phyloP scores from a whole-genome alignment of 192 early-diverging fungal genomes.

The Mortierella hygrophila region DNA sequence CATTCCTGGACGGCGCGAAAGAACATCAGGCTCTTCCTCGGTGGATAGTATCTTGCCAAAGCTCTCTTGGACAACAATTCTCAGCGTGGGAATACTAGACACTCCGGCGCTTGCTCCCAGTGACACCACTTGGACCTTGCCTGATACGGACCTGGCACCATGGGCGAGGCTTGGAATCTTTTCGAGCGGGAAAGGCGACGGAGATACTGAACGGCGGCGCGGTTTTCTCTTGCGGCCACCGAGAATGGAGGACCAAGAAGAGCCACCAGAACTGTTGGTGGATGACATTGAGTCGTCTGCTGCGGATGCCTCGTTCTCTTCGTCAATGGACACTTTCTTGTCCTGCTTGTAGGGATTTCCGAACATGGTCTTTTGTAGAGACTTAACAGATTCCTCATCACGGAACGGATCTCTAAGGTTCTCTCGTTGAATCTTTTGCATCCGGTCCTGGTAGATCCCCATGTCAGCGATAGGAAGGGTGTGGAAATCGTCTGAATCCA shows the following conservation, averaged over 20 bases:
- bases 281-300: constrained; percentile 34
- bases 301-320: constrained; percentile 58
- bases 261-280: constrained; percentile 15
- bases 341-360: constrained; percentile 80
- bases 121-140: constrained; percentile 26
- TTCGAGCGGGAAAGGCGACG: constrained; percentile 46
- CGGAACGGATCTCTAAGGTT: constrained; percentile 75
- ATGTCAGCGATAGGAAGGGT: constrained; percentile 78
- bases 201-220: constrained; percentile 35
- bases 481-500: constrained; percentile 71
- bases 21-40: constrained; percentile 4
- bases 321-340: constrained; percentile 59
- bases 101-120: constrained; percentile 19
- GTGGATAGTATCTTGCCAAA: constrained; percentile 17
- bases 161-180: constrained; percentile 36
- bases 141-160: constrained; percentile 20
- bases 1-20: constrained; percentile 35
- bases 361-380: constrained; percentile 75
- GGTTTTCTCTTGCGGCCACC: constrained; percentile 43
- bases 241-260: constrained; percentile 44
- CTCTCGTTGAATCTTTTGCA: constrained; percentile 64
- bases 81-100: constrained; percentile 8
- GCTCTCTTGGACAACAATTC: constrained; percentile 34
- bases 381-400: constrained; percentile 71
- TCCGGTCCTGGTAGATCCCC: constrained; percentile 74